Evolutionary conservation across 192 early-diverging fungal genomes (phyloP).

Genomic region (Coemansia sp.): DNA sequence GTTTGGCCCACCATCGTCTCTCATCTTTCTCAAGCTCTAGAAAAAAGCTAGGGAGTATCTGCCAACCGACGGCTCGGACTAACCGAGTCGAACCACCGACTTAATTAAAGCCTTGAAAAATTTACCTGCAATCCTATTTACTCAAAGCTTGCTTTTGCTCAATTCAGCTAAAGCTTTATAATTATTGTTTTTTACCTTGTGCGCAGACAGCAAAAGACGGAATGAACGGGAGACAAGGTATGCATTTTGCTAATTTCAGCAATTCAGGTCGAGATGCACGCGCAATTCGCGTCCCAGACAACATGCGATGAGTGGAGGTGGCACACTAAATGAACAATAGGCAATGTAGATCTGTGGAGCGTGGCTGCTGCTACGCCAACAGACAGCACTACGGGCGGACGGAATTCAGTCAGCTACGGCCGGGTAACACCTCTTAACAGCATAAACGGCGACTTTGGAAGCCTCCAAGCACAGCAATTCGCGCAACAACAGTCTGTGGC

Average conservation of each 20-base stretch:
- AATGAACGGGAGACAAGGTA: constrained; percentile 53
- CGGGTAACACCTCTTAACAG: constrained; percentile 18
- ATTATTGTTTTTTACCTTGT: neutral
- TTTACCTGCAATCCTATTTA: too few species aligned
- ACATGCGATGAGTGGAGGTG: neutral
- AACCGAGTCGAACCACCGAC: too few species aligned
- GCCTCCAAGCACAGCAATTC: constrained; percentile 36
- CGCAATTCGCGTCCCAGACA: neutral
- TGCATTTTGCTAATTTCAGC: neutral
- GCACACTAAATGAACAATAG: neutral
- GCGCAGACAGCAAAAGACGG: neutral
- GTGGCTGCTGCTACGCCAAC: constrained; percentile 21
- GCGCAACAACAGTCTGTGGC: constrained; percentile 28
- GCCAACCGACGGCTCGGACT: too few species aligned
- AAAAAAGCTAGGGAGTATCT: too few species aligned
- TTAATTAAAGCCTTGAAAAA: too few species aligned
- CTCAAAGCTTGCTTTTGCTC: neutral
- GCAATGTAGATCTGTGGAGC: constrained; percentile 39
- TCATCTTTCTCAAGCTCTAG: too few species aligned
- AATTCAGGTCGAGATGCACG: neutral
- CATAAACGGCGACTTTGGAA: constrained; percentile 23
- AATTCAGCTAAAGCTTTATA: too few species aligned
- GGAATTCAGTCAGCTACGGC: constrained; percentile 43
- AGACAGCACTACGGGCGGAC: constrained; percentile 12
- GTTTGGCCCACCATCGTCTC: too few species aligned